Evolutionary conservation across 2,329 filamentous ascomycete genomes (phyloP).

Genomic region (Epichloe hybrida): DNA sequence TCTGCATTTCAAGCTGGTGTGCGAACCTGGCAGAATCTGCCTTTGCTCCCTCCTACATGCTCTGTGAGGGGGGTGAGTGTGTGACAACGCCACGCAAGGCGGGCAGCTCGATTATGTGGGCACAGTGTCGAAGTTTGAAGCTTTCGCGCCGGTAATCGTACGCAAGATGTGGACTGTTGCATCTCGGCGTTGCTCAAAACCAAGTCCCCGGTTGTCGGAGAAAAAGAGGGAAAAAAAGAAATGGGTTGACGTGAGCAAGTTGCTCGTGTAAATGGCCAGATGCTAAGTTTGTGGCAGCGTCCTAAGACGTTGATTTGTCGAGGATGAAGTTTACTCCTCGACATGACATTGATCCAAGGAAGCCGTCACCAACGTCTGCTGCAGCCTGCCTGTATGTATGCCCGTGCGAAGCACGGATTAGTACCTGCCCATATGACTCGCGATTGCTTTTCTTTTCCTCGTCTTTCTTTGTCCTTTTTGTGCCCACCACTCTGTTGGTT

Average conservation of each 20-base stretch:
- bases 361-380: not conserved
- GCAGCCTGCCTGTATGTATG: too few species aligned
- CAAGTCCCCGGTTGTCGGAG: not conserved
- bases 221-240: not conserved
- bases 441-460: not conserved
- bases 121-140: not conserved
- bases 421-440: too few species aligned
- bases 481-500: not conserved
- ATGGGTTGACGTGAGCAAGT: not conserved
- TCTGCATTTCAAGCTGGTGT: constrained; percentile 5
- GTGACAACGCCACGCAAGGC: constrained; percentile 3
- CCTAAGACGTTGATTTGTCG: not conserved
- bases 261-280: not conserved
- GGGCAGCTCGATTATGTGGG: constrained; percentile 1
- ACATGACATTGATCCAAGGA: not conserved
- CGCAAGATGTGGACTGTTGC: not conserved
- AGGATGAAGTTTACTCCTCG: not conserved
- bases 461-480: not conserved
- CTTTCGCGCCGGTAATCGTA: not conserved
- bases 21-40: not conserved
- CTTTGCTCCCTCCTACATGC: not conserved
- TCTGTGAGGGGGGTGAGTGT: not conserved
- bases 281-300: not conserved
- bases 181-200: not conserved
- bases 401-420: too few species aligned